Base-by-base conservation (phyloP, 1,284 basidiomycete genomes). In the Ganoderma boninense region DNA sequence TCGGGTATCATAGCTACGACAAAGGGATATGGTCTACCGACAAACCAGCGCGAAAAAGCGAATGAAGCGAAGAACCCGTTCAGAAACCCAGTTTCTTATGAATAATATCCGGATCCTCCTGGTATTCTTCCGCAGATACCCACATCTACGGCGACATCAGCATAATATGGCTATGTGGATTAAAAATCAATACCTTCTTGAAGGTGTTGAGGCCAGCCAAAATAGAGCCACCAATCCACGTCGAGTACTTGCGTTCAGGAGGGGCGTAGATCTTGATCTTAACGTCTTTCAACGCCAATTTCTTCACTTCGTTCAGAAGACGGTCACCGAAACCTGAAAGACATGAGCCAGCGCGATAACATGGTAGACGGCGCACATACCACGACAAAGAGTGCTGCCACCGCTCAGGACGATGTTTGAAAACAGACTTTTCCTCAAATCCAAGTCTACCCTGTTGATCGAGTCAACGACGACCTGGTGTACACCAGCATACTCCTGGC, bases 231-330 rank as follows among this genome's bases (percentile, higher is more conserved):
- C 98, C 98, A 77, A 99, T 99, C 98, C 98, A 99, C 32, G 97
- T 99, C 23, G 97, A 97, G 83, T 99, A 99, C 84, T 99, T 99
- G 73, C 98, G 92, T 83, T 99, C 98, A n/a, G 98, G 98, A 40
- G 98, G 98, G 16, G 98, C 98, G 77, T 96, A 98, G 78, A 99
- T 99, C 86, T 98, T 98, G 83, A 99, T 97, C 87, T 99, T 99
- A 79, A 97, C 91, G 76, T 99, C 98, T 79, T 98, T 97, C 75
- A 99, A 82, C n/a, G 97, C 95, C 61, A 98, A 85, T 83, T 95
- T 97, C 87, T 99, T 99, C 65, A 98, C 94, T 83, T 99, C 98
- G 77, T 95, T 95, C 69, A 99, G 85, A 71, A 99, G 85, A 64
- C 98, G 90, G 83, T 99, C 98, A 67, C 98, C 98, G 80, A 98